Base-by-base conservation (phyloP, 176 grass and related monocot species). In the Musa itinerans region DNA sequence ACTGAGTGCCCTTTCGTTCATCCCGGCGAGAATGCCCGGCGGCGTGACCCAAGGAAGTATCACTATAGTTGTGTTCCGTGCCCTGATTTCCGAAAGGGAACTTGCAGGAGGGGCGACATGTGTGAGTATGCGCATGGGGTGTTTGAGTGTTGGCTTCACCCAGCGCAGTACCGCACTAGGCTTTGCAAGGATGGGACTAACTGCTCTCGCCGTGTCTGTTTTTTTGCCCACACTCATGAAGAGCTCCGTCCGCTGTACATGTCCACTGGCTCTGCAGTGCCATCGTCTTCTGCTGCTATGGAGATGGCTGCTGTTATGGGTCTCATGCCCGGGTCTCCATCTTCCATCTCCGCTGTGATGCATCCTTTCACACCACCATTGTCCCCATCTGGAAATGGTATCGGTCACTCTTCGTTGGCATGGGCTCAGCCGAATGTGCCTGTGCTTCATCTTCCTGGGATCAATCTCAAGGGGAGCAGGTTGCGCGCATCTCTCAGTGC, bases 1-100 rank as follows among this genome's bases (percentile, higher is more conserved):
- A 99, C 95, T 0, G 95, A 99, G 95, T 99, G 95, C 55, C 95
- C 95, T 73, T 99, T 99, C 73, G 95, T 99, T 11, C 95, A 99
- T 75, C 95, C 95, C 1, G 95, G 95, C 8, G 95, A 99, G 91
- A 99, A 99, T 83, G 95, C 95, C 21, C 88, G 95, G 65, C 86
- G 95, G 74, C 86, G 95, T 22, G 95, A 99, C 83, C 95, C 95
- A 20, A 88, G 88, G 20, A 92, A 92, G 61, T 99, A 87, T 87
- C 92, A 89, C 57, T 99, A 99, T 81, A 92, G 86, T 17, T 70
- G 68, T 70, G 95, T 99, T 1, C 95, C 95, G 0, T 99, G 95
- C 85, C 90, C 95, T 0, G 91, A 99, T 77, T 99, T 99, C 86
- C 90, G 88, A 63, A 99, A 99, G 80, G 95, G 86, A 17, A 51